phyloP scores from a whole-genome alignment of 257 asterid genomes.

The Avicennia marina region DNA sequence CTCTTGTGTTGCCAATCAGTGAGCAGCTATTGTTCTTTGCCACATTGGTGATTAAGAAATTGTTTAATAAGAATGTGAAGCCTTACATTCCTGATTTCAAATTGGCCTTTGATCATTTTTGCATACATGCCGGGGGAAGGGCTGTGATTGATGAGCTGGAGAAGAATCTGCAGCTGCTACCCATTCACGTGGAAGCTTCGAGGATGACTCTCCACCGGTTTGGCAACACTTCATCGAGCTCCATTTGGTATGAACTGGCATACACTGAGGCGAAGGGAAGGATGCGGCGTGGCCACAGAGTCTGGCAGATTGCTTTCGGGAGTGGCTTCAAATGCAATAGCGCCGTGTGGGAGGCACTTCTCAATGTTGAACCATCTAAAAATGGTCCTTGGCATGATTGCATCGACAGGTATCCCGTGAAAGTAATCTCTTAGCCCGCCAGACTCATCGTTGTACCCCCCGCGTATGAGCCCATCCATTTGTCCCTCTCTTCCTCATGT shows the following conservation, averaged over 20 bases:
- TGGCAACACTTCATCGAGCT: slow-evolving; percentile 81
- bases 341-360: slow-evolving; percentile 80
- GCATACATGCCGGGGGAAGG: slow-evolving; percentile 83
- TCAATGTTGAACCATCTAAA: slow-evolving; percentile 40
- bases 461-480: too few species aligned
- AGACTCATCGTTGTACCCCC: too few species aligned
- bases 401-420: slow-evolving; percentile 61
- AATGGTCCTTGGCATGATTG: slow-evolving; percentile 71
- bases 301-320: slow-evolving; percentile 86
- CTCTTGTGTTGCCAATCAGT: slow-evolving; percentile 69
- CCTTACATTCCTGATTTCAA: slow-evolving; percentile 76
- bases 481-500: too few species aligned
- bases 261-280: slow-evolving; percentile 76
- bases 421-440: slow-evolving; percentile 35
- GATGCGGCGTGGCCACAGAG: slow-evolving; percentile 50
- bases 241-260: slow-evolving; percentile 80
- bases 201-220: slow-evolving; percentile 80
- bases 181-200: slow-evolving; percentile 69
- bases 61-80: slow-evolving; percentile 53
- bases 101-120: slow-evolving; percentile 79
- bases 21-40: slow-evolving; percentile 71
- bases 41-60: slow-evolving; percentile 49
- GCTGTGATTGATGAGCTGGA: slow-evolving; percentile 84
- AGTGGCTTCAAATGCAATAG: slow-evolving; percentile 80
- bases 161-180: slow-evolving; percentile 64